phyloP scores from a whole-genome alignment of 2,329 filamentous ascomycete species.

The Colletotrichum noveboracense region DNA sequence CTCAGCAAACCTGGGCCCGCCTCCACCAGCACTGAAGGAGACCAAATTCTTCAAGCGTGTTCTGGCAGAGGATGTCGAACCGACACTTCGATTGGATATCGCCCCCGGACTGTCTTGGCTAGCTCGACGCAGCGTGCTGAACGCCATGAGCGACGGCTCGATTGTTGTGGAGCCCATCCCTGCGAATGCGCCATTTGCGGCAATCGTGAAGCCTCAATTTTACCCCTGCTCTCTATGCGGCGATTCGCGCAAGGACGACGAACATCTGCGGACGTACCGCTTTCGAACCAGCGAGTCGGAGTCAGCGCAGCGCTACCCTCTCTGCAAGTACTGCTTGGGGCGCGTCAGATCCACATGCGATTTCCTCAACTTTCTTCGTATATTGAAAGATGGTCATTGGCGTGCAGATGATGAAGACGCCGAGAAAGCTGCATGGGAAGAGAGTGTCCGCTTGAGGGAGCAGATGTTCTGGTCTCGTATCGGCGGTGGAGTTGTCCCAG shows the following conservation, averaged over 20 bases:
- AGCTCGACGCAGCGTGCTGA: slow-evolving; percentile 82
- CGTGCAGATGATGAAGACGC: slow-evolving; percentile 82
- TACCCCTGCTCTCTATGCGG: slow-evolving; percentile 88
- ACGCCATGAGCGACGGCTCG: slow-evolving; percentile 81
- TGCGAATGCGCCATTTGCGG: slow-evolving; percentile 55
- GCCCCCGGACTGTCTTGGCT: slow-evolving; percentile 95
- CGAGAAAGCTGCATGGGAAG: slow-evolving; percentile 91
- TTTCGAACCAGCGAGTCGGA: slow-evolving; percentile 90
- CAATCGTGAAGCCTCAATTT: slow-evolving; percentile 56
- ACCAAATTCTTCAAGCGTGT: slow-evolving; percentile 93
- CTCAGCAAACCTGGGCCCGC: slow-evolving; percentile 38
- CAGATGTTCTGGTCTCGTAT: slow-evolving; percentile 97
- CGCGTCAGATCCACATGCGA: slow-evolving; percentile 89
- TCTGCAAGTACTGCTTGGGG: slow-evolving; percentile 87
- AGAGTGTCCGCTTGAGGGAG: slow-evolving; percentile 86
- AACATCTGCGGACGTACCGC: slow-evolving; percentile 80
- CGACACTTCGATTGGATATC: slow-evolving; percentile 85
- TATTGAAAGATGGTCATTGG: slow-evolving; percentile 93
- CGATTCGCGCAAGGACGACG: slow-evolving; percentile 73
- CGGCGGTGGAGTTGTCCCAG: slow-evolving; percentile 87
- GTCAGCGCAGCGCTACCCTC: slow-evolving; percentile 84
- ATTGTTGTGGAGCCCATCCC: slow-evolving; percentile 90
- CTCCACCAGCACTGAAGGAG: slow-evolving; percentile 76
- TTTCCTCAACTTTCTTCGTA: slow-evolving; percentile 87
- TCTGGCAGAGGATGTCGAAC: slow-evolving; percentile 90